Evolutionary conservation across 2,329 filamentous ascomycete genomes (phyloP).

Genomic region (Colletotrichum viniferum): DNA sequence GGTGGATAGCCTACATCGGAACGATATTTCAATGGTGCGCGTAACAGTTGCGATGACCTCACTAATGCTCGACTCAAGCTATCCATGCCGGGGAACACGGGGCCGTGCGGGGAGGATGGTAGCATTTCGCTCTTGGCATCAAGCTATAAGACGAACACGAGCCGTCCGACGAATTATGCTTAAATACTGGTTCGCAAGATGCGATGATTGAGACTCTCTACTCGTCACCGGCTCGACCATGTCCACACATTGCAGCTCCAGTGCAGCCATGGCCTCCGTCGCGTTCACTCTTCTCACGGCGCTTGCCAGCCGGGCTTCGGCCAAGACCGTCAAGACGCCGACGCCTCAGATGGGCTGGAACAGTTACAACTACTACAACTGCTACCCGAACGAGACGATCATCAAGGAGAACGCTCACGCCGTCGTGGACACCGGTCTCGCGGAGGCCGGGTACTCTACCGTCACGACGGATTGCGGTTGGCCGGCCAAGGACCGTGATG

Average conservation of each 20-base stretch:
- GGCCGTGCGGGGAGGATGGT: neutral
- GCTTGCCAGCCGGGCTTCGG: neutral
- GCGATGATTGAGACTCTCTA: neutral
- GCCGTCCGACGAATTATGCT: neutral
- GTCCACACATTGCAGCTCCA: neutral
- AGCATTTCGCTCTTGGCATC: neutral
- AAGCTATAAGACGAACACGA: neutral
- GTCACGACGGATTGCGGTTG: constrained; percentile 66
- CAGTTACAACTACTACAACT: constrained; percentile 61
- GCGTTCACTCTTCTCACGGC: neutral
- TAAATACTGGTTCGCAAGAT: neutral
- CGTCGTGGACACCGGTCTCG: constrained; percentile 55
- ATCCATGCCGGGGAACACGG: constrained; percentile 3
- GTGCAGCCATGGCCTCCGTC: neutral
- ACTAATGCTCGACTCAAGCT: neutral
- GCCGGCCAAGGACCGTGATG: constrained; percentile 43
- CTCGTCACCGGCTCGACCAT: neutral
- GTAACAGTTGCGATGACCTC: constrained; percentile 16
- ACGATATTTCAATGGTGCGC: constrained; percentile 16
- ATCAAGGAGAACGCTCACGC: constrained; percentile 57
- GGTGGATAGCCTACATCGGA: neutral
- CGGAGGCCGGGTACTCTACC: constrained; percentile 57
- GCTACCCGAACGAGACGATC: constrained; percentile 50
- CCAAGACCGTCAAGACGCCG: constrained; percentile 26
- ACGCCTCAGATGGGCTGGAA: constrained; percentile 61